A percentile compares a stretch with the other conserved stretches of the same genome.
These are phyloP conservation scores for Citrus medica DNA, from an alignment of 345 rosid genomes.

Conservation along the genomic window DNA sequence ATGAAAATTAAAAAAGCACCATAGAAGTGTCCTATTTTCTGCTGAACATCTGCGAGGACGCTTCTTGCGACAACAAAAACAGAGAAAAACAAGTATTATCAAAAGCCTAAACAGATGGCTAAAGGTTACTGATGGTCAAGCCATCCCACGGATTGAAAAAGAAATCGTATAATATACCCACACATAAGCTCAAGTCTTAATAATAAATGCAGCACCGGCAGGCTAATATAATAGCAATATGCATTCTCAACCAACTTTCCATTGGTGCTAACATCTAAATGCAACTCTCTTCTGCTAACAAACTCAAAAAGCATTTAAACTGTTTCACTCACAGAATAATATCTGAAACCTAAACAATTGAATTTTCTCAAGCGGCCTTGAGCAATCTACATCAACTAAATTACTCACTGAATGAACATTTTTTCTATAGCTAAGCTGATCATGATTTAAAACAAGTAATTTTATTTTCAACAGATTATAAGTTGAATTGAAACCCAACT, in stretches of 20 bases:
- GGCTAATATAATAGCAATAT: background rate
- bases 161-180: background rate
- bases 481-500: background rate
- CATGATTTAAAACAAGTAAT: background rate
- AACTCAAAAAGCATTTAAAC: background rate
- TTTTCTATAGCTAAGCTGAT: background rate
- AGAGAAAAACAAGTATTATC: background rate
- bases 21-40: background rate
- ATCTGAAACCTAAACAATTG: background rate
- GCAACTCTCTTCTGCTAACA: background rate
- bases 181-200: background rate
- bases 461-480: background rate
- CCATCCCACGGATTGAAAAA: background rate
- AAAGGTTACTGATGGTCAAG: background rate
- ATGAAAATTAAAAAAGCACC: background rate
- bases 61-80: background rate
- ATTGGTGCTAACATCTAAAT: background rate
- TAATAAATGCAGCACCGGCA: background rate
- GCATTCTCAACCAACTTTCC: background rate
- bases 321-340: too few relatives aligned
- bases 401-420: background rate
- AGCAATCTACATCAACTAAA: background rate
- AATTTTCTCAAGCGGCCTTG: background rate
- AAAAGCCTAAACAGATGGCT: background rate
- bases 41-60: background rate